Evolutionary conservation across 2,329 filamentous ascomycete genomes (phyloP).

Genomic region (Pseudocercospora macadamiae): DNA sequence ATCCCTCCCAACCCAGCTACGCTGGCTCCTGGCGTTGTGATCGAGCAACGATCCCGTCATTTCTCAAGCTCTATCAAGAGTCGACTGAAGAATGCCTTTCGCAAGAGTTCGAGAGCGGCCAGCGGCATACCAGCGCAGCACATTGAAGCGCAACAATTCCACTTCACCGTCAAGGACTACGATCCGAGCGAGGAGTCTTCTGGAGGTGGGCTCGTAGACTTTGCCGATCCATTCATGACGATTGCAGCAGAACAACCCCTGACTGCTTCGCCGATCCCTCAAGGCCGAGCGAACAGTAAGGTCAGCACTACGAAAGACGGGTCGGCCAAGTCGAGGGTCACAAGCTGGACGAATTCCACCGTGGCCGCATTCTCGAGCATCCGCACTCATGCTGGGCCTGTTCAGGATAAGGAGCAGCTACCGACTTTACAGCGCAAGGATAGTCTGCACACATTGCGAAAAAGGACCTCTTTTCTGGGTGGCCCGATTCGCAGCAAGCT

Average conservation of each 20-base stretch:
- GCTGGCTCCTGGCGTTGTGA: neutral
- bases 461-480: slow-evolving; percentile 37
- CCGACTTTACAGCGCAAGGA: slow-evolving; percentile 14
- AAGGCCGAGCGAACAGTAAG: slow-evolving; percentile 26
- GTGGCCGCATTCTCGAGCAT: slow-evolving; percentile 58
- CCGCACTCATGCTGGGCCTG: slow-evolving; percentile 39
- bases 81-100: slow-evolving; percentile 63
- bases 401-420: neutral
- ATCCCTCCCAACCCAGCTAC: slow-evolving; percentile 5
- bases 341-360: slow-evolving; percentile 72
- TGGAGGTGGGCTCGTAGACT: slow-evolving; percentile 15
- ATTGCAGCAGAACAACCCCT: slow-evolving; percentile 13
- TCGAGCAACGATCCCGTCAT: slow-evolving; percentile 54
- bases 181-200: slow-evolving; percentile 20
- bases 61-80: slow-evolving; percentile 65
- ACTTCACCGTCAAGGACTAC: slow-evolving; percentile 25
- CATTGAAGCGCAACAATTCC: slow-evolving; percentile 45
- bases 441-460: slow-evolving; percentile 30
- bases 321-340: slow-evolving; percentile 66
- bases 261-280: neutral
- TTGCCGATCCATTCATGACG: slow-evolving; percentile 27
- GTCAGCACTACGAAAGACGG: slow-evolving; percentile 52
- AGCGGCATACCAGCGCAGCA: slow-evolving; percentile 54
- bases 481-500: slow-evolving; percentile 33
- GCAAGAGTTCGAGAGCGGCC: slow-evolving; percentile 42